Evolutionary conservation across 768 basidiomycete species (phyloP), one percentile per base, ranked within the genome.

Genomic region (Lactarius indigo): DNA sequence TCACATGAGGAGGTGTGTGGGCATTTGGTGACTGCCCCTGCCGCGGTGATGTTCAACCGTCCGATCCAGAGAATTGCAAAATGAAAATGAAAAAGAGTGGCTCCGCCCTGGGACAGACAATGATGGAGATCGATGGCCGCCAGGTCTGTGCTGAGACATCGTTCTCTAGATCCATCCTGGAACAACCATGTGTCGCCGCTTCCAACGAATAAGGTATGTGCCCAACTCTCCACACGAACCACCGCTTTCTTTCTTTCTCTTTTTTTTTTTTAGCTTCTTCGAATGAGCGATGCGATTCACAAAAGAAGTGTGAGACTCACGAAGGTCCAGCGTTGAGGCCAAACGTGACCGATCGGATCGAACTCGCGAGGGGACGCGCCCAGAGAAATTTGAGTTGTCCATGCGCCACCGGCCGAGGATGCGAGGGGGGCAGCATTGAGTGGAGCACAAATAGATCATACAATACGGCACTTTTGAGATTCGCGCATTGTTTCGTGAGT

Each of bases 51-150:
- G n/a, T 52, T 20, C 31, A 33, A 52, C 17, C 50, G 35, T 52
- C 60, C 60, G 47, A 35, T 47, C 50, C 50, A 28, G 50, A 52
- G 50, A 52, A 52, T 61, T 23, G 26, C 60, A 35, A 47, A 30
- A 30, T 23, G 15, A 33, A 47, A n/a, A 44, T n/a, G 1, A 52
- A 52, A 52, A 52, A 2, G 50, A 15, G 50, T 52, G 3, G 59
- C 31, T n/a, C 59, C 30, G 59, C 31, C 47, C 47, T 33, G 50
- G 52, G 42, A 47, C 30, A 39, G 60, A 50, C 20, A n/a, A n/a
- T 23, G 60, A 37, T 52, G 47, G 47, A 33, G 60, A 35, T 61
- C 60, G 60, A 50, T 61, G 31, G 60, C 31, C 31, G 31, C 47
- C 47, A 17, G 50, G 31, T 23, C 35, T 50, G 59, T 33, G 18